Conservation (phyloP, 805 yeast genomes). For the Metschnikowia drakensbergensis region DNA sequence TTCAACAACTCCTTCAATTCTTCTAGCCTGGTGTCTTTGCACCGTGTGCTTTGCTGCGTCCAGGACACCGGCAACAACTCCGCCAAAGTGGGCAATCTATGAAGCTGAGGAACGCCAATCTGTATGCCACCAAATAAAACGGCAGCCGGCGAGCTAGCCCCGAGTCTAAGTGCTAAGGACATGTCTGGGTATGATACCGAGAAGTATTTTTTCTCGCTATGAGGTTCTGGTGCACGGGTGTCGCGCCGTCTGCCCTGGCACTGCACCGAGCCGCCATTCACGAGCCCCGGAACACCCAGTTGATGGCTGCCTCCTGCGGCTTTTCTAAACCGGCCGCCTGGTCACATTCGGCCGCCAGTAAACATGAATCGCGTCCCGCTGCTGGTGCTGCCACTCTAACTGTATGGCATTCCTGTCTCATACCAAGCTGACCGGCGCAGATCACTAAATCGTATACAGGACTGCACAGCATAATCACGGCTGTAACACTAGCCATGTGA, state of each 20-base stretch:
- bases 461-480: too few relatives aligned
- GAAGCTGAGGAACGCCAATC: constrained; percentile 15
- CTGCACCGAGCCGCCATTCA: too few relatives aligned
- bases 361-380: too few relatives aligned
- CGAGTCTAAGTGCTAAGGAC: constrained; percentile 26
- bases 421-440: too few relatives aligned
- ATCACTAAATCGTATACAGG: too few relatives aligned
- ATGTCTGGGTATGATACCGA: constrained; percentile 8
- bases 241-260: not conserved
- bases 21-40: constrained; percentile 26
- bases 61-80: constrained; percentile 14
- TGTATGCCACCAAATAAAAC: constrained; percentile 7
- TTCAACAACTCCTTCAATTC: constrained; percentile 41
- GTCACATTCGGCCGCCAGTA: too few relatives aligned
- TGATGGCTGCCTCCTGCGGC: too few relatives aligned
- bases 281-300: too few relatives aligned
- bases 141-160: constrained; percentile 16
- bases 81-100: constrained; percentile 13
- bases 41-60: constrained; percentile 2
- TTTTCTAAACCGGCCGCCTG: too few relatives aligned
- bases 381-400: too few relatives aligned
- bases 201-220: constrained; percentile 1
- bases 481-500: too few relatives aligned
- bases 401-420: too few relatives aligned
- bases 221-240: constrained; percentile 2